Base-by-base conservation (phyloP, 148 eudicot genomes). In the Polygonum aviculare region DNA sequence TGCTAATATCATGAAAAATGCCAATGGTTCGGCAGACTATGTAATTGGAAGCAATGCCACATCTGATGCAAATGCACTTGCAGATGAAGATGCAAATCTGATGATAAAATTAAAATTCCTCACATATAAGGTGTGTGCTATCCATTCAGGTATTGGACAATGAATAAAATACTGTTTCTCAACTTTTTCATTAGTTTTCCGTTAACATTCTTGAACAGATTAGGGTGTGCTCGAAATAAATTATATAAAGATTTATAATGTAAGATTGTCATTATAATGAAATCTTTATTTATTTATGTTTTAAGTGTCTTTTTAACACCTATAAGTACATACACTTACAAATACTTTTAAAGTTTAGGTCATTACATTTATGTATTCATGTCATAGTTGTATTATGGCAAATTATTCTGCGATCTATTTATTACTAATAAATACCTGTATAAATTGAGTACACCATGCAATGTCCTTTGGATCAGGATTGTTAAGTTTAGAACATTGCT, bases 21-120 rank as follows among this genome's bases (percentile, higher is more conserved):
- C 71, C 77, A 67, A 77, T 77, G 84, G 41, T 16, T 22, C 69
- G 12, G 72, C 31, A 7, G 69, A 78, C 55, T 74, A 76, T 50
- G 78, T 35, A 75, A 79, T 72, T 73, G 79, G 65, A 39, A 67
- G 74, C 78, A 76, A 71, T 77, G 87, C 73, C 22, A 79, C 51
- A 65, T 54, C 75, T 41, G 84, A 73, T 73, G 79, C 77, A 77
- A 84, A 84, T 81, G 87, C 83, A 73, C 87, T 94, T 80, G 90
- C 97, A 72, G 97, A 94, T 80, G 96, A 92, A 83, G 97, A 92
- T 84, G 96, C 97, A 55, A 94, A 94, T 81, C 82, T 94, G 81
- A 94, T 94, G 98, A 87, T 90, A 78, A 94, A 94, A 84, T 77
- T 94, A 86, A 94, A 94, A 80, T 94, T 94, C 79, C 93, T 94